Evolutionary conservation across 208 protist species (phyloP).

Genomic region (Herpetomonas muscarum): DNA sequence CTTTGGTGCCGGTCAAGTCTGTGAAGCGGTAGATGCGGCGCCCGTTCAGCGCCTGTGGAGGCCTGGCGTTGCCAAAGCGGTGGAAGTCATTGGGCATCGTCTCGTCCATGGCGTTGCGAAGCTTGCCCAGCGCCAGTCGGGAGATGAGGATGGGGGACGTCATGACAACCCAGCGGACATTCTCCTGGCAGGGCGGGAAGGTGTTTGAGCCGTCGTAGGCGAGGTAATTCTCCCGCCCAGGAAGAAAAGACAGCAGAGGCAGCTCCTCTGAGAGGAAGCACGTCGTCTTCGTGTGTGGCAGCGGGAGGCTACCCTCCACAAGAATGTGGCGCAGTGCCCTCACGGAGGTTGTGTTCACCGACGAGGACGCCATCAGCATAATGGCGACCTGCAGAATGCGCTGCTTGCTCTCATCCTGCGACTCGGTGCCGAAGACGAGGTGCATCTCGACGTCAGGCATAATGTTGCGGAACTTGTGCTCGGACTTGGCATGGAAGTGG

Average conservation of each 20-base stretch:
- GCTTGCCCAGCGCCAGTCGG: conserved; percentile 32
- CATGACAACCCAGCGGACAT: conserved; percentile 76
- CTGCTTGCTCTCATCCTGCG: conserved; percentile 10
- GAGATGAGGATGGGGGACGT: conserved; percentile 69
- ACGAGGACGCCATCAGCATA: conserved; percentile 51
- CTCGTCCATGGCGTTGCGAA: conserved; percentile 40
- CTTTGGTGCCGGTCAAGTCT: conserved; percentile 14
- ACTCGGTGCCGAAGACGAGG: conserved; percentile 34
- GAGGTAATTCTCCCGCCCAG: conserved; percentile 52
- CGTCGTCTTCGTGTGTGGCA: conserved; percentile 47
- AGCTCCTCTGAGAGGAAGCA: conserved; percentile 56
- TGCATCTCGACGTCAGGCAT: conserved; percentile 71
- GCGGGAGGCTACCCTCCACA: conserved; percentile 48
- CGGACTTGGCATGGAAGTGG: conserved; percentile 56
- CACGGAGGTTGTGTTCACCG: conserved; percentile 50
- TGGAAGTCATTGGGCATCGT: conserved; percentile 46
- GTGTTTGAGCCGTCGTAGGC: conserved; percentile 77
- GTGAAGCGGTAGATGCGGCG: conserved; percentile 64
- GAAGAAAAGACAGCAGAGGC: conserved; percentile 39
- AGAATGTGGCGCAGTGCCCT: conserved; percentile 61
- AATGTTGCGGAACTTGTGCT: conserved; percentile 56
- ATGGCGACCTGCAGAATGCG: conserved; percentile 49
- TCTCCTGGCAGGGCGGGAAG: conserved; percentile 67
- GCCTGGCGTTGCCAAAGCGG: conserved; percentile 47
- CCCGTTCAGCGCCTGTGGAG: conserved; percentile 57